Conservation (phyloP, 2,329 filamentous ascomycete genomes). For the Plectosphaerella plurivora region DNA sequence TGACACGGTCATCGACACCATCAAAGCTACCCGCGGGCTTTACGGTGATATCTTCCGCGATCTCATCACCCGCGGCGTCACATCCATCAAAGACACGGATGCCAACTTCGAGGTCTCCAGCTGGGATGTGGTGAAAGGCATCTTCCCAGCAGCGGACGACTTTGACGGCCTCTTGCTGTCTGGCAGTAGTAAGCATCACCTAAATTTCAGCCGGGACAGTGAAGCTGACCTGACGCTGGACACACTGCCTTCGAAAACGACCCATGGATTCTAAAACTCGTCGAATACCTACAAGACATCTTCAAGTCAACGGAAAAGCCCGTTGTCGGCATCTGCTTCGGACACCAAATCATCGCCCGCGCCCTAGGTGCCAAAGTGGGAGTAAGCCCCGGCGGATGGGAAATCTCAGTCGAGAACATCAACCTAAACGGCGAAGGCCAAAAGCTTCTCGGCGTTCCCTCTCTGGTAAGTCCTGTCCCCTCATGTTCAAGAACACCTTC, state of each 20-base stretch:
- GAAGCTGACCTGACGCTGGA: not conserved
- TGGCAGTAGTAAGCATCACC: not conserved
- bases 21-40: constrained; percentile 18
- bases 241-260: not conserved
- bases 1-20: constrained; percentile 23
- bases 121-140: not conserved
- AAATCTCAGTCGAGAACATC: constrained; percentile 36
- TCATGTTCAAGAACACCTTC: not conserved
- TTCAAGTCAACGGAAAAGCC: not conserved
- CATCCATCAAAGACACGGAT: too few relatives aligned
- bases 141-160: not conserved
- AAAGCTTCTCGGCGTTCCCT: constrained; percentile 26
- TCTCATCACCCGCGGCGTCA: constrained; percentile 11
- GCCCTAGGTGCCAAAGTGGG: constrained; percentile 28
- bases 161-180: not conserved
- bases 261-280: constrained; percentile 20
- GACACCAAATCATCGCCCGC: constrained; percentile 41
- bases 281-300: not conserved
- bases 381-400: constrained; percentile 35
- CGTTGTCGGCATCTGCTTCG: constrained; percentile 12
- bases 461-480: constrained; percentile 18
- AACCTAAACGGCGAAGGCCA: constrained; percentile 32
- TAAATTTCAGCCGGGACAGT: not conserved
- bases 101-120: too few relatives aligned
- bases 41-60: constrained; percentile 26